phyloP scores from a whole-genome alignment of 768 basidiomycete species.

The Leccinum variicolor region DNA sequence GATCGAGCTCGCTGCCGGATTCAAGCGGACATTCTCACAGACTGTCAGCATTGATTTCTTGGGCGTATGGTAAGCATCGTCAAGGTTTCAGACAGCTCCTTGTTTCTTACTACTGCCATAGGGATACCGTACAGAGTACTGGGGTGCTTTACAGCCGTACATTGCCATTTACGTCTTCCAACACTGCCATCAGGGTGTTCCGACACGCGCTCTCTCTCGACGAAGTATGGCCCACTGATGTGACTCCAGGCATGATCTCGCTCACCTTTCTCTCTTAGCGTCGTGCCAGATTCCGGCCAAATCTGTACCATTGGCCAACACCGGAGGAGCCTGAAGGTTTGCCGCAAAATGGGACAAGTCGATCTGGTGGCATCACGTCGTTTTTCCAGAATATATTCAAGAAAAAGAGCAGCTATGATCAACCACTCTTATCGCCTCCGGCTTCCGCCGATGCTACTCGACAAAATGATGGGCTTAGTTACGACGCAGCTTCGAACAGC shows the following conservation, averaged over 20 bases:
- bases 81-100: neutral
- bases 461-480: neutral
- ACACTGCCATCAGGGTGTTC: slow-evolving; percentile 63
- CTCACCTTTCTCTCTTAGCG: slow-evolving; percentile 39
- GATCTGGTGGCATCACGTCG: neutral
- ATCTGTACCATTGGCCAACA: slow-evolving; percentile 49
- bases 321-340: slow-evolving; percentile 7
- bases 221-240: slow-evolving; percentile 44
- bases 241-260: neutral
- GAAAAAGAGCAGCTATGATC: neutral
- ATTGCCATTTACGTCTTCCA: slow-evolving; percentile 66
- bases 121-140: slow-evolving; percentile 82
- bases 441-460: neutral
- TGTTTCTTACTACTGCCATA: slow-evolving; percentile 16
- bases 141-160: slow-evolving; percentile 57
- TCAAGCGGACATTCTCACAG: slow-evolving; percentile 69
- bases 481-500: neutral
- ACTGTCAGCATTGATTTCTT: slow-evolving; percentile 73
- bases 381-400: neutral
- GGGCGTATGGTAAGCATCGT: slow-evolving; percentile 61
- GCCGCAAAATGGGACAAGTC: neutral
- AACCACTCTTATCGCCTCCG: neutral
- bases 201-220: slow-evolving; percentile 78
- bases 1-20: slow-evolving; percentile 52
- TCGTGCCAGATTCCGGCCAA: slow-evolving; percentile 64